These are phyloP conservation scores for Cenchrus americanus DNA, from an alignment of 176 grass and related monocot genomes.

Conservation along the genomic window DNA sequence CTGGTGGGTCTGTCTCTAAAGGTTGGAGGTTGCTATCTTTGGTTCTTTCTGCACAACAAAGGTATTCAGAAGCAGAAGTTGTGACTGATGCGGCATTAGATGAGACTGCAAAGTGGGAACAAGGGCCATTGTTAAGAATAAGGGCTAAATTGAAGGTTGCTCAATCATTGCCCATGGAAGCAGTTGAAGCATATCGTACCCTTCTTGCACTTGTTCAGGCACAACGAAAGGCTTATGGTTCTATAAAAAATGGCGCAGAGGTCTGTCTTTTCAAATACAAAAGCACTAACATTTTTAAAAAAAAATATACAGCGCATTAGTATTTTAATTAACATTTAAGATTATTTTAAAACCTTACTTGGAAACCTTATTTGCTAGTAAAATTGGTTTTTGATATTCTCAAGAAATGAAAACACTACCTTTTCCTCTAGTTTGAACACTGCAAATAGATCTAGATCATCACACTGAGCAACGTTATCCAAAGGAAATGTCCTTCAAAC, in stretches of 20 bases:
- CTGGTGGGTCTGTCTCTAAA: slow-evolving; percentile 85
- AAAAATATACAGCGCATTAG: background rate
- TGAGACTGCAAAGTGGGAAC: slow-evolving; percentile 95
- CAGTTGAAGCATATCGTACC: slow-evolving; percentile 74
- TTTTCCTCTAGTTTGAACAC: slow-evolving; percentile 20
- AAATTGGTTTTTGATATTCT: background rate
- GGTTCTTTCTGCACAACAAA: slow-evolving; percentile 88
- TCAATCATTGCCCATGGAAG: slow-evolving; percentile 77
- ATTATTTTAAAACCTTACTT: background rate
- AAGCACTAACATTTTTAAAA: background rate
- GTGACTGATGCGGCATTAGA: slow-evolving; percentile 94
- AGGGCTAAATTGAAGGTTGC: slow-evolving; percentile 88
- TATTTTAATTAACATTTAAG: background rate
- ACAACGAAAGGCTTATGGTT: slow-evolving; percentile 75
- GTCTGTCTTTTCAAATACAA: slow-evolving; percentile 52
- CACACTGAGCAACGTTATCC: background rate
- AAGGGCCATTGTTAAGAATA: slow-evolving; percentile 84
- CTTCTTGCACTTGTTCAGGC: slow-evolving; percentile 97
- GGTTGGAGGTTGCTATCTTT: slow-evolving; percentile 90
- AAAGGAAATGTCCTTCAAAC: slow-evolving; percentile 17
- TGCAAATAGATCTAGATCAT: background rate
- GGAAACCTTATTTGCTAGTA: slow-evolving; percentile 15
- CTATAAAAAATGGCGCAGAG: slow-evolving; percentile 64
- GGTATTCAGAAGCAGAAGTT: slow-evolving; percentile 80
- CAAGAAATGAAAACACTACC: background rate